These are phyloP conservation scores for Crassisporium funariophilum DNA, from an alignment of 768 basidiomycete species.

Conservation along the genomic window DNA sequence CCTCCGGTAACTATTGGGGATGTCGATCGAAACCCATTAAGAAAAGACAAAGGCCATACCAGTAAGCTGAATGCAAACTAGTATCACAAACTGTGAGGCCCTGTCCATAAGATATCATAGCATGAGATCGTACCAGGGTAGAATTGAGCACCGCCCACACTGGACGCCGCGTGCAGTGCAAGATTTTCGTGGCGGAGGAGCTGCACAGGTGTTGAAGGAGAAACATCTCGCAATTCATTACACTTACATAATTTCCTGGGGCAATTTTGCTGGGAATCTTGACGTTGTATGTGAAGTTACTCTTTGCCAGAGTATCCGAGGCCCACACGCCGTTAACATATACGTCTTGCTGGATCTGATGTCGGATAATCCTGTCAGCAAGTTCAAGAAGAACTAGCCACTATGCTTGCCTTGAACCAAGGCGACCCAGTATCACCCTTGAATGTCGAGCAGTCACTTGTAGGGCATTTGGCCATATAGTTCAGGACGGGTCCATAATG, in stretches of 20 bases:
- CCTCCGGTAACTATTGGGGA: conserved; percentile 32
- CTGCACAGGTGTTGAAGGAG: conserved; percentile 13
- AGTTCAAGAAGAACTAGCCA: too few relatives aligned
- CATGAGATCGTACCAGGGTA: too few relatives aligned
- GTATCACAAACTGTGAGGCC: background rate
- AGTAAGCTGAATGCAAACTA: conserved; percentile 40
- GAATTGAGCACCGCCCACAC: conserved; percentile 38
- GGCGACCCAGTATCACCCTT: conserved; percentile 39
- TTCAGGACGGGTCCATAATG: conserved; percentile 42
- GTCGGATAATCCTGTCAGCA: too few relatives aligned
- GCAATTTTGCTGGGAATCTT: conserved; percentile 40
- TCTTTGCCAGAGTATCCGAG: conserved; percentile 37
- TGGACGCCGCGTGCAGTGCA: conserved; percentile 36
- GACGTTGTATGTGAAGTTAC: conserved; percentile 35
- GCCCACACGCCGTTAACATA: conserved; percentile 39
- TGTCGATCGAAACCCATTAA: background rate
- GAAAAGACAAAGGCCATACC: conserved; percentile 18
- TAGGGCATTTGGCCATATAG: conserved; percentile 41
- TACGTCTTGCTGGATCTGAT: conserved; percentile 38
- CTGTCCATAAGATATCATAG: too few relatives aligned
- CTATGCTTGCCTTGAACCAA: conserved; percentile 39
- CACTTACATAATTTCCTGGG: conserved; percentile 38
- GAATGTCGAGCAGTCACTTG: conserved; percentile 34
- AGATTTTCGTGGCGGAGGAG: conserved; percentile 42
- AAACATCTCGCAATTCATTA: too few relatives aligned